Evolutionary conservation across 164 flowering plant genomes (phyloP), one percentile per base, ranked within the genome.

Genomic region (Vitis cinerea): DNA sequence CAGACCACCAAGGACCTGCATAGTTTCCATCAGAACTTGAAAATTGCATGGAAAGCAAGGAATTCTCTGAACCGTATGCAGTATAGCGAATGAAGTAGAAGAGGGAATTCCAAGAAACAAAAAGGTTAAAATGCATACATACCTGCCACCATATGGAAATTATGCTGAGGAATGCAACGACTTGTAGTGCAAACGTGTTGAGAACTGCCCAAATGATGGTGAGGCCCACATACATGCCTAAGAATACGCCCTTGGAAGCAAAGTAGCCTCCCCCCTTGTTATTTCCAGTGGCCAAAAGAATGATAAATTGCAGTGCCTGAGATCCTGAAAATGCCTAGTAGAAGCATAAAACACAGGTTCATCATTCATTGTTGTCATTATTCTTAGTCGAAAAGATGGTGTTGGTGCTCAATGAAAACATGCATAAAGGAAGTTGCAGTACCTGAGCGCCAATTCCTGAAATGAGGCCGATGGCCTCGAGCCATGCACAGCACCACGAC

Each of bases 401-500:
- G 44, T 37, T 37, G 44, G 44, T 23, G 2, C 27, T 23, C 44
- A 37, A 3, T 37, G 44, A 37, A 37, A 37, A 37, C 44, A 6
- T 3, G 44, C 44, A 37, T 37, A 23, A 23, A 23, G 27, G 27
- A 23, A 23, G 27, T 23, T 23, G 27, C 27, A 23, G 37, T 54
- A 77, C 78, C 73, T 75, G 80, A 50, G 75, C 71, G 7, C 73
- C 80, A 8, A 77, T 77, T 47, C 71, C 83, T 51, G 77, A 61
- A 49, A 80, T 52, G 17, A 74, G 16, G 9, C 83, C 83, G 10
- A 80, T 65, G 54, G 65, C 58, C 71, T 77, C 83, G 6, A 80
- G 80, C 83, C 81, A 80, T 53, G 82, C 80, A n/a, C 82, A 79
- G 61, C 75, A 79, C 82, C 82, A 79, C 3, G 82, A 76, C 17